Base-by-base conservation (phyloP, 441 rosid species). In the Cnidoscolus chayamansa region DNA sequence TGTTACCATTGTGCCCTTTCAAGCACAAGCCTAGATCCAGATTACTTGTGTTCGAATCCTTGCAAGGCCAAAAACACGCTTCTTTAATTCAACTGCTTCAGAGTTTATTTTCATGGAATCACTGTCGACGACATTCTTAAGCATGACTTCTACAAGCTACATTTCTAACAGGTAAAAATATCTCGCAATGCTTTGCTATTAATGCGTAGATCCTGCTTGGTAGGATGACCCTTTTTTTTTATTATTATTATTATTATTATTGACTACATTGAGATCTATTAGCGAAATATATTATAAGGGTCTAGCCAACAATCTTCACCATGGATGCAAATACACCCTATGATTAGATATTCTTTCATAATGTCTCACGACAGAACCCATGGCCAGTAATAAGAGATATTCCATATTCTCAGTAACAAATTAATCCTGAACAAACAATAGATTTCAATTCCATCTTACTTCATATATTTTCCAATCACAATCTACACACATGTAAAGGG, bases 21-120 rank as follows among this genome's bases (percentile, higher is more conserved):
- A 86, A 78, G 79, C 86, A 76, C 77, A 90, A 79, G 10, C 83
- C 90, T 72, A 92, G 68, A 69, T 88, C 91, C 84, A 90, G 72
- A 32, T 71, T 76, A 15, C 86, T 80, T 69, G 72, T 68, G 74
- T 77, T 80, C 7, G 86, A 76, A 60, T 86, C 89, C 98, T 93
- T 83, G 86, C 85, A 20, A 58, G 67, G 40, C 3, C 3, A 74
- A 45, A 67, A 0, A 67, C 37, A 47, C 30, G 45, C 40, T 4
- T 30, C 59, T 5, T 58, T 37, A 50, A 37, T 49, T 32, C 45
- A 7, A 35, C 1, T 10, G 10, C 13, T 8, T 31, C 8, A 61
- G 12, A 8, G 40, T 53, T 30, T 7, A 70, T 11, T 9, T 40
- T 10, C 59, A 48, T 20, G 35, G 47, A 55, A 25, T 19, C 15